Evolutionary conservation across 176 grass and related monocot genomes (phyloP), one percentile per base, ranked within the genome.

Genomic region (Dendrocalamus sinicus): DNA sequence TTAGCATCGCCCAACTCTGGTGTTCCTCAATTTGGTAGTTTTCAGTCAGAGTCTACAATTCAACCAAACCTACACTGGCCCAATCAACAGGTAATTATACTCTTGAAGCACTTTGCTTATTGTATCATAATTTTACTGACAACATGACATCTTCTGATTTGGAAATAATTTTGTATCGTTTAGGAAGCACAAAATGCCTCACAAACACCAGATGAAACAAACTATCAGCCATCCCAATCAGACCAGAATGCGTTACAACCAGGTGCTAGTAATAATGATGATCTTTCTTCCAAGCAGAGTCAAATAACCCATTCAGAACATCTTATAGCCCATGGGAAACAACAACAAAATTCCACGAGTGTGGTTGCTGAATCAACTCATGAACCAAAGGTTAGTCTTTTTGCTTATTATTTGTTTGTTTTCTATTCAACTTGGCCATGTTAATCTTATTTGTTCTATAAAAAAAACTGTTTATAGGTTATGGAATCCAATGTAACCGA

Each of bases 1-100:
- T 54, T 89, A 77, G 28, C 90, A 19, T 90, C 88, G 0, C 87
- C 93, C 37, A 95, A 92, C 84, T 87, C 90, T 55, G 72, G 70
- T 75, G 17, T 89, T 91, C 93, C 88, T 65, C 90, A 89, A 58
- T 85, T 95, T 67, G 93, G 90, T 72, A 87, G 78, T 84, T 81
- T 92, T 72, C 90, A 95, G 67, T 70, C 78, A 2, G 20, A 79
- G 22, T 24, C 90, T 81, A 46, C 72, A 41, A 39, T 81, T 86
- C 88, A 70, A 85, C 83, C 78, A 20, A 86, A 88, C 15, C 46
- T 81, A 22, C 86, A 89, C 13, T 92, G 86, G 91, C 86, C 77
- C 47, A 85, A 52, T 70, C 86, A 89, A 69, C 90, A 89, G 90
- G 90, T 95, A 86, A 53, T 12, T 23, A 45, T 57, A 61, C 46